These are phyloP conservation scores for Byssothecium circinans DNA, from an alignment of 2,329 filamentous ascomycete genomes.

Conservation along the genomic window DNA sequence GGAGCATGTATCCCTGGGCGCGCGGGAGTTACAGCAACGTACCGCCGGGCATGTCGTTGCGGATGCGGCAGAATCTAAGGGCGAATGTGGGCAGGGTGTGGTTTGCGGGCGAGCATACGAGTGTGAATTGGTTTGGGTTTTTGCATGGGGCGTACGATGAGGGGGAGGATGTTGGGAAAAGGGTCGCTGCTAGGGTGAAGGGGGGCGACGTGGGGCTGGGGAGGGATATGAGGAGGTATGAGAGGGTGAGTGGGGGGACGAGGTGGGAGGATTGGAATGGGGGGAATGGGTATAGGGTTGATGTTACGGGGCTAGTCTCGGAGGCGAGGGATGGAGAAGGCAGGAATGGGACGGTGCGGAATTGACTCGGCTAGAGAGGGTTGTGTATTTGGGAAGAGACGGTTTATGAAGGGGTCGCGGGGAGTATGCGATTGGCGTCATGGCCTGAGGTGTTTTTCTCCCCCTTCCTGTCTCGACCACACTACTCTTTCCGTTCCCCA, in stretches of 20 bases:
- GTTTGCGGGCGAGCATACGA: constrained; percentile 65
- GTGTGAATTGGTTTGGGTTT: constrained; percentile 63
- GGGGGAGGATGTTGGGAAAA: constrained; percentile 4
- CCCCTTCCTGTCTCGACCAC: too few species aligned
- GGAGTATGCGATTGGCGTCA: too few species aligned
- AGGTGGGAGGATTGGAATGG: not conserved
- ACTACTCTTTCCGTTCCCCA: not conserved
- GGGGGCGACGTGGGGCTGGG: not conserved
- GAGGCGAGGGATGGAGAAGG: too few species aligned
- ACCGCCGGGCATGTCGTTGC: constrained; percentile 60
- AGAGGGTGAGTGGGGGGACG: not conserved
- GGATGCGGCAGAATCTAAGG: constrained; percentile 65
- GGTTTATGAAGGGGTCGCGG: too few species aligned
- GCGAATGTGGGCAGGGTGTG: constrained; percentile 61
- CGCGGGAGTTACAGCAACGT: constrained; percentile 66
- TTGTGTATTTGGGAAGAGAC: not conserved
- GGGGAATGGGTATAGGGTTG: not conserved
- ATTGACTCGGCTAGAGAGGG: too few species aligned
- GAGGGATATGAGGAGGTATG: constrained; percentile 1
- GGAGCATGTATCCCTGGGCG: constrained; percentile 50
- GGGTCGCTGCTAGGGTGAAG: constrained; percentile 2
- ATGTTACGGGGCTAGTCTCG: too few species aligned
- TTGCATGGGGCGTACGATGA: constrained; percentile 48
- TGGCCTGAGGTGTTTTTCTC: too few species aligned
- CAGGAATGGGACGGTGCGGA: too few species aligned